Evolutionary conservation across 345 rosid species (phyloP).

Genomic region (Balakata baccata): DNA sequence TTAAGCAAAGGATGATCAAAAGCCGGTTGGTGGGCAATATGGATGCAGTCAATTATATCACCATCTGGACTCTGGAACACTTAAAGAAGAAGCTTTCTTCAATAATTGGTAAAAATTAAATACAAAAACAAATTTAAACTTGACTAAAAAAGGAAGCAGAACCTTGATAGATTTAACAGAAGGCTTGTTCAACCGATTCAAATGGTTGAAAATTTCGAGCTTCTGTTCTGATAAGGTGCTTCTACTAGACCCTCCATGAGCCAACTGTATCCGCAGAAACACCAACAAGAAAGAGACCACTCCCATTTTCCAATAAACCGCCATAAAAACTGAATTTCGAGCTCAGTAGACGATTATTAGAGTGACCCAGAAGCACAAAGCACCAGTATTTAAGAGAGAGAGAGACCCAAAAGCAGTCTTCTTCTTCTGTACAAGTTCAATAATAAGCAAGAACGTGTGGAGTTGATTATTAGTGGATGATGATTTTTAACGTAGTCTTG

Average conservation of each 20-base stretch:
- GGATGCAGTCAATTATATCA: conserved; percentile 79
- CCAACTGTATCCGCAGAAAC: conserved; percentile 26
- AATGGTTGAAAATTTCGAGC: conserved; percentile 63
- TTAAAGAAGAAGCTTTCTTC: not conserved
- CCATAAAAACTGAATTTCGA: not conserved
- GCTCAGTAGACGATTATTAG: no score
- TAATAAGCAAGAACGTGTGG: no score
- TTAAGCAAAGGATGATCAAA: conserved; percentile 88
- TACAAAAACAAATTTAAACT: not conserved
- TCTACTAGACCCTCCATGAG: conserved; percentile 16
- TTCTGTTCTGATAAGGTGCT: conserved; percentile 30
- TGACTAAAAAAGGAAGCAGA: not conserved
- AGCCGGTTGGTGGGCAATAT: conserved; percentile 75
- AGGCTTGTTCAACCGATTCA: conserved; percentile 82
- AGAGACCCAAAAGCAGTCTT: no score
- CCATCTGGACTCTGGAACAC: conserved; percentile 50
- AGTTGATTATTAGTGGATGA: no score
- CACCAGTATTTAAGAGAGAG: no score
- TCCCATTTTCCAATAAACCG: not conserved
- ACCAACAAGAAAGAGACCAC: not conserved
- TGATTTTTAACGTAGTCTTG: no score
- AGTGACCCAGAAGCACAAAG: no score
- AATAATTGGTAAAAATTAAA: not conserved
- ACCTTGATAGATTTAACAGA: conserved; percentile 72
- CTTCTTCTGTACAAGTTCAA: no score